A percentile compares a stretch with the other conserved stretches of the same genome.
These are phyloP conservation scores for Pythium dissimile DNA, from an alignment of 352 stramenopile species.

Conservation along the genomic window DNA sequence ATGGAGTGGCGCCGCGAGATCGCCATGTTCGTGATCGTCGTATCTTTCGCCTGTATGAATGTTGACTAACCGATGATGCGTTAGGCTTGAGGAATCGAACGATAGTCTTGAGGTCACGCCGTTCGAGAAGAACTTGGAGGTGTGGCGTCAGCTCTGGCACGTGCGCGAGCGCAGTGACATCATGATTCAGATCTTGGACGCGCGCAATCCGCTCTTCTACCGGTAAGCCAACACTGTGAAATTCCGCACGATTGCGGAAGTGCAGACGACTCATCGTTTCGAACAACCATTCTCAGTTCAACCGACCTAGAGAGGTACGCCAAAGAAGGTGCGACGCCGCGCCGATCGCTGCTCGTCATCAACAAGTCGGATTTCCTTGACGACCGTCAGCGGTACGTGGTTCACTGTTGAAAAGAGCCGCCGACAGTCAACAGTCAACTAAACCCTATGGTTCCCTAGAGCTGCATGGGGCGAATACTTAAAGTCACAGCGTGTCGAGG, in stretches of 20 bases:
- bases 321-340: slow-evolving; percentile 86
- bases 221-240: slow-evolving; percentile 45
- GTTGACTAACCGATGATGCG: neutral
- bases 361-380: slow-evolving; percentile 99
- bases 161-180: slow-evolving; percentile 97
- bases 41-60: neutral
- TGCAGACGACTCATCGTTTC: no score
- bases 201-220: slow-evolving; percentile 98
- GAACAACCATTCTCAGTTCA: no score
- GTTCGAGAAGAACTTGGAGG: slow-evolving; percentile 99
- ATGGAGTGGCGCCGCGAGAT: slow-evolving; percentile 97
- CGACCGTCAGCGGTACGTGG: slow-evolving; percentile 77
- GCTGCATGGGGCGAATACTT: slow-evolving; percentile 96
- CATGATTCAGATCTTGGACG: slow-evolving; percentile 98
- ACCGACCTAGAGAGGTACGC: slow-evolving; percentile 95
- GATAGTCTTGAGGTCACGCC: slow-evolving; percentile 93
- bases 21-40: slow-evolving; percentile 59
- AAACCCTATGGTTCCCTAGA: slow-evolving; percentile 32
- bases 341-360: slow-evolving; percentile 94
- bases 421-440: no score
- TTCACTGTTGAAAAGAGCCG: neutral
- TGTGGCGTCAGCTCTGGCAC: slow-evolving; percentile 99
- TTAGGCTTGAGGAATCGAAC: slow-evolving; percentile 69
- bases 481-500: slow-evolving; percentile 82
- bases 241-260: no score